Base-by-base conservation (phyloP, 2,329 filamentous ascomycete genomes). In the Diplodia mutila region DNA sequence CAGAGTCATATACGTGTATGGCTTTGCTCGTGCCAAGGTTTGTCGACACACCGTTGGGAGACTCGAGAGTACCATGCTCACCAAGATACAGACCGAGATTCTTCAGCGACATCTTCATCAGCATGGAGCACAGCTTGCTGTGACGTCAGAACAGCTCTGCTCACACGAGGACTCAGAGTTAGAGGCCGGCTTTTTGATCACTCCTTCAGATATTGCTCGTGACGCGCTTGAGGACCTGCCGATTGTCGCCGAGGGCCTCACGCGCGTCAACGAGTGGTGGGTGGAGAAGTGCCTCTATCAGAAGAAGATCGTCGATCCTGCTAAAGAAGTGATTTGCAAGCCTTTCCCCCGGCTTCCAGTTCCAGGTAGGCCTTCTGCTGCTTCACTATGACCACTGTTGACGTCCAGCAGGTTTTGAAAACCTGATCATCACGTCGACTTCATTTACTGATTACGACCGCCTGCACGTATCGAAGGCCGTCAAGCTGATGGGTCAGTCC, bases 401-500 rank as follows among this genome's bases (percentile, higher is more conserved):
- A 59, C 29, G 14, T 16, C 12, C 14, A 21, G 23, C 18, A 75
- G 91, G 86, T 0, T 94, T 97, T 73, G 79, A 86, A 11, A 82
- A 80, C n/a, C 80, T 97, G 70, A 86, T 84, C 12, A 86, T 98
- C 66, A 93, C 90, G 76, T 93, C 91, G 1, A 92, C 93, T 2
- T 91, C 90, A 6, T 97, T 98, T 76, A 86, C 86, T 11, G 91
- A 92, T 8, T 90, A 97, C 66, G 93, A 97, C 73, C 85, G 97
- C 11, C 85, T 94, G 71, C 95, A 98, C 77, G 84, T 97, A 37
- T 90, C 91, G 25, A 93, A 92, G 77, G 84, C 90, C 2, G 85
- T 97, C 29, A 85, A 84, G 46, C 85, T 96, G 69, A 85, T 97
- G 69, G 93, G 85, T 85, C 77, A 72, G 80, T 69, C 48, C 16